Evolutionary conservation across 202 grass and related monocot species (phyloP).

Genomic region (Setaria italica): DNA sequence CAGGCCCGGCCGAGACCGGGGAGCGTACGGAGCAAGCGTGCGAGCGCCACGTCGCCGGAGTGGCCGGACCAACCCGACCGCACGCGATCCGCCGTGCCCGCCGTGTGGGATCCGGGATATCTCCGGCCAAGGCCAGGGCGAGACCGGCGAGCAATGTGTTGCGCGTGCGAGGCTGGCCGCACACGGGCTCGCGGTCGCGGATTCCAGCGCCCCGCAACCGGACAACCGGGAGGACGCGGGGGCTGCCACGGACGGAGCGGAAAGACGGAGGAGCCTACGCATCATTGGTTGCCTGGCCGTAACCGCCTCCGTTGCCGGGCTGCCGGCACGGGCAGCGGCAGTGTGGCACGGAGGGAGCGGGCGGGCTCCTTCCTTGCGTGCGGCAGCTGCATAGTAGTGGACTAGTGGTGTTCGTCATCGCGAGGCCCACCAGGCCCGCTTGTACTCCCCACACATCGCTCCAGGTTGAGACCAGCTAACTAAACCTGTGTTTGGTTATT

Average conservation of each 20-base stretch:
- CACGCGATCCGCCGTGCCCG: not conserved
- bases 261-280: not conserved
- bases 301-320: not conserved
- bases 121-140: not conserved
- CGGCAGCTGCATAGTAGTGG: too few species aligned
- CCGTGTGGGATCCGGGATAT: not conserved
- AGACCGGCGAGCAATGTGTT: not conserved
- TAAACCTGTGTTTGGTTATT: too few species aligned
- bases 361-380: too few species aligned
- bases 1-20: not conserved
- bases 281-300: not conserved
- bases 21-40: not conserved
- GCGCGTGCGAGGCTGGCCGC: not conserved
- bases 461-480: too few species aligned
- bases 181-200: not conserved
- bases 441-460: too few species aligned
- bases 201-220: conserved; percentile 49
- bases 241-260: not conserved
- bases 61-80: not conserved
- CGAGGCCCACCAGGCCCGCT: too few species aligned
- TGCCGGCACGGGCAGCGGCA: too few species aligned
- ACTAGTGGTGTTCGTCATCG: too few species aligned
- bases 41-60: not conserved
- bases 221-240: conserved; percentile 25
- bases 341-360: too few species aligned